A percentile compares a stretch with the other conserved stretches of the same genome.
Conservation (phyloP, 2,329 filamentous ascomycete species). For the Trichoderma oligosporum region DNA sequence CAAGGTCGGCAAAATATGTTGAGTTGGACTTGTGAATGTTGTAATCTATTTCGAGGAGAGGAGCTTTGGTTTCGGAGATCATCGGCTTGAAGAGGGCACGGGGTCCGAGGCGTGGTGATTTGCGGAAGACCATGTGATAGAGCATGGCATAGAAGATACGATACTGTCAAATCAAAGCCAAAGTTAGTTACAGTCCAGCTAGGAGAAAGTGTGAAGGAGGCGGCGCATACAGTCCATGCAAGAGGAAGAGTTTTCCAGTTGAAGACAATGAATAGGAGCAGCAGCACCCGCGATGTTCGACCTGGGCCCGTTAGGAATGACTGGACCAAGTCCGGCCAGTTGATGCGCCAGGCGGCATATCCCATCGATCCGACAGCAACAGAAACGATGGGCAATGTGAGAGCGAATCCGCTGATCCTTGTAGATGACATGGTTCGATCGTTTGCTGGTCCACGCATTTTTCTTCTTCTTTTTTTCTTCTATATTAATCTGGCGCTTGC, state of each 20-base stretch:
- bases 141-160: constrained; percentile 57
- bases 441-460: neutral
- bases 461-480: neutral
- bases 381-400: constrained; percentile 39
- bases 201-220: neutral
- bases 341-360: constrained; percentile 45
- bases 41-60: constrained; percentile 78
- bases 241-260: constrained; percentile 75
- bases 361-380: constrained; percentile 41
- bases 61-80: constrained; percentile 62
- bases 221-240: constrained; percentile 66
- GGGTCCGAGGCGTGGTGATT: constrained; percentile 48
- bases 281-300: constrained; percentile 48
- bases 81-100: constrained; percentile 70
- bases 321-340: constrained; percentile 39
- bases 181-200: neutral
- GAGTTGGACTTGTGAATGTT: constrained; percentile 80
- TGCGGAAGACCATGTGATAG: constrained; percentile 50
- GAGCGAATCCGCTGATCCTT: constrained; percentile 33
- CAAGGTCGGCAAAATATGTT: constrained; percentile 85
- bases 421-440: constrained; percentile 20
- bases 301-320: constrained; percentile 53
- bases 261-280: constrained; percentile 53
- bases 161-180: constrained; percentile 38
- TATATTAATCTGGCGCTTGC: neutral